Evolutionary conservation across 2,329 filamentous ascomycete species (phyloP), one percentile per base, ranked within the genome.

Genomic region (Cladosporium colombiae): DNA sequence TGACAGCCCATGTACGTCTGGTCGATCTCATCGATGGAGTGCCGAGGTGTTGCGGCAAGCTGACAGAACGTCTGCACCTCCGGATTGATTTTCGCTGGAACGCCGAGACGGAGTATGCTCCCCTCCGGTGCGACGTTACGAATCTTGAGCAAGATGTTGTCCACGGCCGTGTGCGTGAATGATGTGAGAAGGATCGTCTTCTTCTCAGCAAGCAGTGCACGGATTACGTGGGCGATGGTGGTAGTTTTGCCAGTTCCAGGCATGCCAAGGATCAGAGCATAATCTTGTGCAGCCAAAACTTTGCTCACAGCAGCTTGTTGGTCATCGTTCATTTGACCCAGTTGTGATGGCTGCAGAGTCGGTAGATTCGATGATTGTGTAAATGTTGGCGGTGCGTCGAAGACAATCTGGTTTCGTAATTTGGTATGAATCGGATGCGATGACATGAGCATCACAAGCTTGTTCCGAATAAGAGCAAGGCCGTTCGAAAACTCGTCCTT

Each of bases 401-500:
- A 92, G 10, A 98, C 88, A 49, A 98, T 90, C 44, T 98, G 83
- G 25, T 88, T 85, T 65, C 93, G 88, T 40, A 96, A 87, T 72
- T 93, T 76, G 13, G 71, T 72, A 35, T 73, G 68, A 1, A 75
- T 71, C 1, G 74, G 72, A 62, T 74, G 71, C 1, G 71, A 68
- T n/a, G 72, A 73, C 93, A 99, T 98, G 72, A 97, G 86, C 70
- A 93, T 91, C 35, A 98, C 87, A 1, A 99, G 85, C 71, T 98
- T 99, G 78, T 97, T 97, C 62, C 95, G 89, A 55, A 97, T 91
- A 33, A 91, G 90, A 3, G 95, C 93, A 92, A 99, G 96, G 65
- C 95, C 95, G 73, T 96, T 98, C 79, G 92, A 96, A 78, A 99
- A 99, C 75, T 99, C 95, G 73, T 99, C 95, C 76, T 97, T 97